Percentiles rank a stretch among this genome's conserved stretches.
Evolutionary conservation across 306 rosid genomes (phyloP).

Genomic region (Cucumis melo): DNA sequence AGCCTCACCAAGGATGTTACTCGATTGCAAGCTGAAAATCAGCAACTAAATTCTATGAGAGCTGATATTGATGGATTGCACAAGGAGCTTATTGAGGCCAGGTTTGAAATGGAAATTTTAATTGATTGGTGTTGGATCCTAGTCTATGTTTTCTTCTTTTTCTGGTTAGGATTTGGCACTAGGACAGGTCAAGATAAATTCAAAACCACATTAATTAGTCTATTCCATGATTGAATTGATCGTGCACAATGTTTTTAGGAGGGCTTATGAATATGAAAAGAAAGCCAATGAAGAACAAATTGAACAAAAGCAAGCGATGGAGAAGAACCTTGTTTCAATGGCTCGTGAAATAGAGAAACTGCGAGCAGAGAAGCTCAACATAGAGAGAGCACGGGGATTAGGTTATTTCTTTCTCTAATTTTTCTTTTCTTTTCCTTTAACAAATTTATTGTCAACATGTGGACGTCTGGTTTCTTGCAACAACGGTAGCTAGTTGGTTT

Average conservation of each 20-base stretch:
- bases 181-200: neutral
- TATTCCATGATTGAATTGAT: slow-evolving; percentile 12
- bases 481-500: neutral
- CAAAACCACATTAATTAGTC: slow-evolving; percentile 2
- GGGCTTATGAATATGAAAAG: slow-evolving; percentile 34
- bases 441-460: neutral
- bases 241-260: slow-evolving; percentile 17
- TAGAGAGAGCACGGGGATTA: slow-evolving; percentile 15
- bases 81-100: slow-evolving; percentile 33
- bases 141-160: neutral
- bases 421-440: neutral
- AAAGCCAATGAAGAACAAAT: slow-evolving; percentile 26
- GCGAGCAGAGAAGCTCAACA: slow-evolving; percentile 22
- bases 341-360: slow-evolving; percentile 37
- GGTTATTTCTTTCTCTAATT: slow-evolving; percentile 20
- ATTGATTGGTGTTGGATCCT: slow-evolving; percentile 3
- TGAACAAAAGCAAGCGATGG: slow-evolving; percentile 32
- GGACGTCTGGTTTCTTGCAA: neutral
- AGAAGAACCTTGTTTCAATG: slow-evolving; percentile 33
- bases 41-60: slow-evolving; percentile 24
- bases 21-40: slow-evolving; percentile 28
- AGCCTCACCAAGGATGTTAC: slow-evolving; percentile 29
- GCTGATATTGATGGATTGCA: slow-evolving; percentile 25
- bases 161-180: slow-evolving; percentile 4
- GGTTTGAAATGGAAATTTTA: slow-evolving; percentile 19